Base-by-base conservation (phyloP, 345 rosid species). In the Moricandia moricandioides region DNA sequence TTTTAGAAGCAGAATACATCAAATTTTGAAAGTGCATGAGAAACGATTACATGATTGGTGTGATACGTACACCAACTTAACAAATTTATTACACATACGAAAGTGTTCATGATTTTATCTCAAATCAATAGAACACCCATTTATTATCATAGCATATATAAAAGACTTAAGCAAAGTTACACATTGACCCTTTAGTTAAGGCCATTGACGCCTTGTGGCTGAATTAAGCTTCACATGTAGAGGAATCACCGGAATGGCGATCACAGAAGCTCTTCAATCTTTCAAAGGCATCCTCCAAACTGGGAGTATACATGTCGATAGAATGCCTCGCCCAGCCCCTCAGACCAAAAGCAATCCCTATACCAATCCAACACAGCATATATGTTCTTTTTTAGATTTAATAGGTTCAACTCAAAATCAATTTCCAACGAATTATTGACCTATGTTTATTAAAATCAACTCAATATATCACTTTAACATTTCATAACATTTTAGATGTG, bases 271-370 rank as follows among this genome's bases (percentile, higher is more conserved):
- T 37, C 79, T 69, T 75, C 56, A 75, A 17, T 69, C 64, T 67
- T 8, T 17, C 57, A 69, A 62, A 69, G 11, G 79, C 79, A 62
- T 76, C 79, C 17, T 69, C 64, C 47, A 62, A 31, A 6, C 6
- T 3, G 1, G 18, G 4, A 68, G 69, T 35, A 6, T 51, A 69
- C 73, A 68, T 75, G 13, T 75, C 79, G 4, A 75, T 52, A 0
- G 79, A 62, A 52, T 75, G 79, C 56, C 79, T 75, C 17, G 45
- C 45, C 64, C 69, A 75, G 14, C 39, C 40, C 14, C 8, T 62
- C 54, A 52, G 74, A 35, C 97, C 92, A 31, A 87, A 81, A 27
- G 82, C 82, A 16, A 67, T 13, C 47, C 93, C 97, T 91, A 60
- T 83, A 34, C 4, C 34, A 26, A 52, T 56, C 27, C 31, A 43